Percentiles rank a stretch among this genome's conserved stretches.
These are phyloP conservation scores for Pisolithus sp. DNA, from an alignment of 768 basidiomycete genomes.

Conservation along the genomic window DNA sequence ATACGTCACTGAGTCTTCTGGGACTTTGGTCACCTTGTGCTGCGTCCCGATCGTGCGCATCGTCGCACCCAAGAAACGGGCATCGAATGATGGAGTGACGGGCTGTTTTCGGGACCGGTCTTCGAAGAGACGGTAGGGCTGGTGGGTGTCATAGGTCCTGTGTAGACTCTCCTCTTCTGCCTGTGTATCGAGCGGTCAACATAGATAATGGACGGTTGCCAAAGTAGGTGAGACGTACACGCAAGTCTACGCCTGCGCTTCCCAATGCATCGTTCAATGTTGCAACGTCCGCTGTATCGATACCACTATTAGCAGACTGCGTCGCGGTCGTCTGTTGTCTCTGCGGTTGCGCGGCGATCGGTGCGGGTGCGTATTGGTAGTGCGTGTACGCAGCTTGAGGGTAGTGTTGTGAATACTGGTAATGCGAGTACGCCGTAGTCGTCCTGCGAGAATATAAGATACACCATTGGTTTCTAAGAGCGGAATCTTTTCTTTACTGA, in stretches of 20 bases:
- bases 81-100: constrained; percentile 60
- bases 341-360: constrained; percentile 27
- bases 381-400: constrained; percentile 35
- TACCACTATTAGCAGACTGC: constrained; percentile 21
- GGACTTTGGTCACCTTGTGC: constrained; percentile 61
- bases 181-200: constrained; percentile 32
- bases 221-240: constrained; percentile 37
- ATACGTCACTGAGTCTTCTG: constrained; percentile 71
- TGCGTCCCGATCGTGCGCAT: constrained; percentile 63
- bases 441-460: constrained; percentile 28
- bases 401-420: constrained; percentile 34
- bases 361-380: constrained; percentile 33
- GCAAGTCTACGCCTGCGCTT: constrained; percentile 81
- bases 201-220: neutral
- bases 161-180: constrained; percentile 84
- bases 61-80: constrained; percentile 53
- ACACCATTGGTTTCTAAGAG: neutral
- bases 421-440: constrained; percentile 45
- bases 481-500: constrained; percentile 19
- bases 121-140: constrained; percentile 59
- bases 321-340: constrained; percentile 21
- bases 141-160: constrained; percentile 54
- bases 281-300: constrained; percentile 67
- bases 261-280: constrained; percentile 81
- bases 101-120: constrained; percentile 80